Conservation (phyloP, 2,329 filamentous ascomycete genomes). For the Pseudocercospora fuligena region DNA sequence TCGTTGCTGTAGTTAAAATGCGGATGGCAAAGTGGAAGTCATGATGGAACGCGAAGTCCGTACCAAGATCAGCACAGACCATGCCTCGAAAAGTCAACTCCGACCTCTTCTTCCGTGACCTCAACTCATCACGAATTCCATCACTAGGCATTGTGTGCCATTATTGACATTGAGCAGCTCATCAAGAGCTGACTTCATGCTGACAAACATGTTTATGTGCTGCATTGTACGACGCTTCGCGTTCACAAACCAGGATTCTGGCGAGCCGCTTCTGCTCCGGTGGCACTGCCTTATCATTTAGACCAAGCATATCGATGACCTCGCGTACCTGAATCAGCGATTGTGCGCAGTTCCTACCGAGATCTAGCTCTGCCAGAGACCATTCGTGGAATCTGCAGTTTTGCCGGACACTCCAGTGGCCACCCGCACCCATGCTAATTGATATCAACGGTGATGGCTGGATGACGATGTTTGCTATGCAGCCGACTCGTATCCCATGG, state of each 20-base stretch:
- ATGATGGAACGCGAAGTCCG: neutral
- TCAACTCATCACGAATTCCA: neutral
- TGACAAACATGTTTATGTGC: no score
- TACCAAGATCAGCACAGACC: neutral
- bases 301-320: neutral
- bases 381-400: neutral
- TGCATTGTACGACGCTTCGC: neutral
- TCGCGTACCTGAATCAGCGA: neutral
- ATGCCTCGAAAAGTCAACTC: neutral
- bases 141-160: neutral
- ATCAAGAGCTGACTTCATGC: neutral
- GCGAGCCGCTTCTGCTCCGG: neutral
- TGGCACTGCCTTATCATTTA: neutral
- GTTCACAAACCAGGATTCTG: neutral
- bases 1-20: neutral
- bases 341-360: neutral
- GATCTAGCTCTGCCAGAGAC: neutral
- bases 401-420: neutral
- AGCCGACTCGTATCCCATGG: neutral
- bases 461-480: slow-evolving; percentile 1
- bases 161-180: neutral
- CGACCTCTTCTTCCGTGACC: neutral
- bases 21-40: neutral
- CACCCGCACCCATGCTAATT: neutral
- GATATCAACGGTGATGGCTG: neutral